Conservation (phyloP, 1,284 basidiomycete genomes). For the Moesziomyces antarcticus region DNA sequence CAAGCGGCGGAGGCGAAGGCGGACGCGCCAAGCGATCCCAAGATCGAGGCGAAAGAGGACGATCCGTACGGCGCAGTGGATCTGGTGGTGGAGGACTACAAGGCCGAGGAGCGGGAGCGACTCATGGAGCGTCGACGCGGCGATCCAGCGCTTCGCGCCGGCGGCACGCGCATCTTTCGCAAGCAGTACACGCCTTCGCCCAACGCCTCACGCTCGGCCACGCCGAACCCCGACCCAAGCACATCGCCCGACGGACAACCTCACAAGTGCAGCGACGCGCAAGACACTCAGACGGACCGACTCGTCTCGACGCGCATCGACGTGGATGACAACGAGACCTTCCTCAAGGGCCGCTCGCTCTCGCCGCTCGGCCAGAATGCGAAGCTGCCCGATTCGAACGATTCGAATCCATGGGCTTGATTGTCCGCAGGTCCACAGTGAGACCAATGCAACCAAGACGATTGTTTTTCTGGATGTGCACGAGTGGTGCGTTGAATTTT, state of each 20-base stretch:
- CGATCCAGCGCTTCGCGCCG: conserved; percentile 55
- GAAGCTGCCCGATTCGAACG: conserved; percentile 14
- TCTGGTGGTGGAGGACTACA: conserved; percentile 52
- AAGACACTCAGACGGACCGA: conserved; percentile 3
- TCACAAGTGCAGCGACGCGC: background rate
- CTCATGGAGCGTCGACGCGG: conserved; percentile 52
- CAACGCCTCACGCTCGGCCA: conserved; percentile 15
- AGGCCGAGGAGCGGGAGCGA: conserved; percentile 57
- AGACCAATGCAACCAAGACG: too few species aligned
- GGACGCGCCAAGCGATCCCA: background rate
- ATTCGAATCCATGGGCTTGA: conserved; percentile 28
- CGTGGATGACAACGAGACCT: conserved; percentile 25
- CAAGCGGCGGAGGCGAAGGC: background rate
- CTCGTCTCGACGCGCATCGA: conserved; percentile 26
- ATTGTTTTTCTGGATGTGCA: too few species aligned
- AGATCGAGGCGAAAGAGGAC: background rate
- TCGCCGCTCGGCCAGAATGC: conserved; percentile 4
- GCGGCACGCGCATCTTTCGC: conserved; percentile 52
- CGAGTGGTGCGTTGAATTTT: too few species aligned
- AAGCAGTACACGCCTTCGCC: conserved; percentile 48
- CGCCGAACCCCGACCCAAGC: conserved; percentile 13
- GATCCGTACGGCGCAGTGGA: conserved; percentile 57
- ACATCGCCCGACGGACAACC: conserved; percentile 1
- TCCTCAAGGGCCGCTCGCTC: conserved; percentile 22
- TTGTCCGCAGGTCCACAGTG: background rate